phyloP scores from a whole-genome alignment of 2,329 filamentous ascomycete genomes.

The Cytospora piceae region DNA sequence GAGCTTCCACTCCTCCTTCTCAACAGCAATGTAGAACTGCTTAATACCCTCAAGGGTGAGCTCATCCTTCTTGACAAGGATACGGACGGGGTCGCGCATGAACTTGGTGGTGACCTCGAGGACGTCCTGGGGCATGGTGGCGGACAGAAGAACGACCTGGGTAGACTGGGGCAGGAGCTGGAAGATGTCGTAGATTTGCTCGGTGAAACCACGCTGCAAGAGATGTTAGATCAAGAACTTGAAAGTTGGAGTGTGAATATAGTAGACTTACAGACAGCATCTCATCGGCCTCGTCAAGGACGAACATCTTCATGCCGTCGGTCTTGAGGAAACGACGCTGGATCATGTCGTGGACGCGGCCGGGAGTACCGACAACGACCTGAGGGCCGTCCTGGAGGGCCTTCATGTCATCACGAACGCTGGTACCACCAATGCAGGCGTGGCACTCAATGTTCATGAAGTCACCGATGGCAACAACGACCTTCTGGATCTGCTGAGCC shows the following conservation, averaged over 20 bases:
- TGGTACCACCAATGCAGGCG: slow-evolving; percentile 96
- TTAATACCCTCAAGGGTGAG: slow-evolving; percentile 96
- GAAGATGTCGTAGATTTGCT: slow-evolving; percentile 99
- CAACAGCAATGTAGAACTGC: slow-evolving; percentile 98
- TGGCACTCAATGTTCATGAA: slow-evolving; percentile 99
- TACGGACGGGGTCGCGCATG: slow-evolving; percentile 97
- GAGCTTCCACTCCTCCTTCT: slow-evolving; percentile 99
- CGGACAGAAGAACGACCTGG: slow-evolving; percentile 97
- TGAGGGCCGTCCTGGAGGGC: slow-evolving; percentile 98
- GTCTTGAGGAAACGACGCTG: slow-evolving; percentile 60
- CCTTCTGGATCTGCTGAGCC: slow-evolving; percentile 96
- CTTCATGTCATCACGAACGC: slow-evolving; percentile 95
- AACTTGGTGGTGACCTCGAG: slow-evolving; percentile 99
- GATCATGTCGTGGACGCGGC: slow-evolving; percentile 77
- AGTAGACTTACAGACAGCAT: slow-evolving; percentile 70
- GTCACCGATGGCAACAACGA: slow-evolving; percentile 99
- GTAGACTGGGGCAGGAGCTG: slow-evolving; percentile 94
- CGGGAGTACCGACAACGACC: slow-evolving; percentile 96
- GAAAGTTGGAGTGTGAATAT: neutral
- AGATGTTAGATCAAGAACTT: slow-evolving; percentile 40
- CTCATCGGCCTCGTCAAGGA: slow-evolving; percentile 65
- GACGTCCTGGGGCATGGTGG: slow-evolving; percentile 95
- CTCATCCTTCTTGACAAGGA: slow-evolving; percentile 98
- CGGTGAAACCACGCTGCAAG: slow-evolving; percentile 85
- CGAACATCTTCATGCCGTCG: slow-evolving; percentile 67